Evolutionary conservation across 2,329 filamentous ascomycete genomes (phyloP).

Genomic region (Talaromyces sp.): DNA sequence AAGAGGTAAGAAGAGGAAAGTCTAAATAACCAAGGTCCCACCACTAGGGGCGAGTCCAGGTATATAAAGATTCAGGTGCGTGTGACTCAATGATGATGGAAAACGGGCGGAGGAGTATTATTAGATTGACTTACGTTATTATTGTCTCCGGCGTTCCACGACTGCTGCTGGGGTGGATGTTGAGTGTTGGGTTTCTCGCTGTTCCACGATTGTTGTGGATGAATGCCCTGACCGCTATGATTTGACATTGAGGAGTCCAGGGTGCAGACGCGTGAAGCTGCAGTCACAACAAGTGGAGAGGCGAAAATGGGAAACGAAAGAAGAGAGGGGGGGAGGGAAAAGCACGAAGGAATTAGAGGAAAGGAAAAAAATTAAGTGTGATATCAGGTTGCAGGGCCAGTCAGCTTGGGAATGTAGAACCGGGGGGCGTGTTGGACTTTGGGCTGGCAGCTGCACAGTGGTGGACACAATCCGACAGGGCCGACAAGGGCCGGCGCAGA

Average conservation of each 20-base stretch:
- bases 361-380: slow-evolving; percentile 15
- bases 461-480: slow-evolving; percentile 19
- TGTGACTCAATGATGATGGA: slow-evolving; percentile 5
- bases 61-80: slow-evolving; percentile 16
- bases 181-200: slow-evolving; percentile 14
- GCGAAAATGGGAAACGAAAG: slow-evolving; percentile 10
- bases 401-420: slow-evolving; percentile 19
- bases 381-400: slow-evolving; percentile 18
- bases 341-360: slow-evolving; percentile 15
- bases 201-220: slow-evolving; percentile 18
- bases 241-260: slow-evolving; percentile 20
- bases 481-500: slow-evolving; percentile 17
- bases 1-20: slow-evolving; percentile 21
- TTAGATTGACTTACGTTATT: slow-evolving; percentile 17
- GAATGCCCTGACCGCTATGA: slow-evolving; percentile 18
- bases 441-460: slow-evolving; percentile 18
- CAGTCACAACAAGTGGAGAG: slow-evolving; percentile 16
- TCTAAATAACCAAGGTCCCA: slow-evolving; percentile 21
- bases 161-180: slow-evolving; percentile 13
- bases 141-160: slow-evolving; percentile 15
- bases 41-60: slow-evolving; percentile 24
- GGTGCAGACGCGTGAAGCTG: slow-evolving; percentile 16
- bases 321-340: slow-evolving; percentile 2
- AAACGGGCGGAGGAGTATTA: neutral
- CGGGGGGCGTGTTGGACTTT: slow-evolving; percentile 15